Evolutionary conservation across 1,139 yeast genomes (phyloP).

Genomic region (Candida sp.): DNA sequence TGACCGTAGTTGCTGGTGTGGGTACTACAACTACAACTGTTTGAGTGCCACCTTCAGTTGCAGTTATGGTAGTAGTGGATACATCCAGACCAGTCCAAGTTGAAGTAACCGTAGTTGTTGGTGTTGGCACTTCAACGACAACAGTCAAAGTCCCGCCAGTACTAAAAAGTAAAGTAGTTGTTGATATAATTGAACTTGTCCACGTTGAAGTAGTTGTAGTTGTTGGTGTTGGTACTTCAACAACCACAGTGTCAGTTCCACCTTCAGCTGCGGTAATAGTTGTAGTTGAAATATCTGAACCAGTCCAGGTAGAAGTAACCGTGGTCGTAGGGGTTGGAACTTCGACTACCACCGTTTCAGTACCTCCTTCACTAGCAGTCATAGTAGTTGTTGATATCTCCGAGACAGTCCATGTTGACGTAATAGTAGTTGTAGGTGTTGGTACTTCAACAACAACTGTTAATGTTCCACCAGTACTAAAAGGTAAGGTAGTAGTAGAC

Average conservation of each 20-base stretch:
- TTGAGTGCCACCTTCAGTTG: conserved; percentile 10
- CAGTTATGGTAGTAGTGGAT: conserved; percentile 8
- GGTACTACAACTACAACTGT: not conserved
- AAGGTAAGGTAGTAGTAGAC: conserved; percentile 9
- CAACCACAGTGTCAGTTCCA: conserved; percentile 7
- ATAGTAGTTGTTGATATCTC: conserved; percentile 7
- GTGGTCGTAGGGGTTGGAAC: not conserved
- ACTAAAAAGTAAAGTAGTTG: conserved; percentile 7
- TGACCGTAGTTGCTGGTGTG: conserved; percentile 9
- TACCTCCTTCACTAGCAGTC: conserved; percentile 10
- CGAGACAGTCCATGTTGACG: conserved; percentile 4
- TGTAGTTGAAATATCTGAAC: not conserved
- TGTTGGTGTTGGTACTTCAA: conserved; percentile 7
- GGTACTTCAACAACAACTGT: conserved; percentile 7
- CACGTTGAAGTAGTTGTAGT: conserved; percentile 2
- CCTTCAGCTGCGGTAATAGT: conserved; percentile 3
- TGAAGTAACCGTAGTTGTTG: conserved; percentile 9
- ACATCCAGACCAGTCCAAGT: conserved; percentile 4
- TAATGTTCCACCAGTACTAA: conserved; percentile 3
- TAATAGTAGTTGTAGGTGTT: conserved; percentile 9
- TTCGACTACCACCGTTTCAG: conserved; percentile 7
- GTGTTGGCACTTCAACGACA: conserved; percentile 14
- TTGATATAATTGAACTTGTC: conserved; percentile 10
- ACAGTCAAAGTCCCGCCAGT: conserved; percentile 13
- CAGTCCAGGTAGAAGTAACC: not conserved